Evolutionary conservation across 345 rosid genomes (phyloP).

Genomic region (Hibiscus syriacus): DNA sequence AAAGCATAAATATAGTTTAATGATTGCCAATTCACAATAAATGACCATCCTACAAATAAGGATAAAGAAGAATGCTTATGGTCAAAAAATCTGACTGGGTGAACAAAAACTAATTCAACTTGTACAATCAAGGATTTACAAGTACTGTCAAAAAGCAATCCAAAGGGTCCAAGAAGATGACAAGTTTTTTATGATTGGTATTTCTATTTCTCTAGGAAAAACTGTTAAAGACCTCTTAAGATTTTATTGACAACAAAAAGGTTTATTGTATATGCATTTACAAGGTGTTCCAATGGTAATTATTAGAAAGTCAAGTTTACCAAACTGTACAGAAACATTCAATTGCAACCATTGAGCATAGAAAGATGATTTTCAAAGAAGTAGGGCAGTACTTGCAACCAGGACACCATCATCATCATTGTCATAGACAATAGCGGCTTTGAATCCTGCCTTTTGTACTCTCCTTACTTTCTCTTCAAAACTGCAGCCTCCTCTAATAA

Average conservation of each 20-base stretch:
- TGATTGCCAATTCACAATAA: not conserved
- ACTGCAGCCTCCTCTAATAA: constrained; percentile 79
- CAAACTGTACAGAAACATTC: not conserved
- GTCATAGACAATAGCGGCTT: constrained; percentile 69
- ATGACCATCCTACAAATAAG: not conserved
- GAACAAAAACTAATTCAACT: not conserved
- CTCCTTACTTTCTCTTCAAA: constrained; percentile 86
- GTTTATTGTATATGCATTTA: not conserved
- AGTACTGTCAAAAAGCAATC: not conserved
- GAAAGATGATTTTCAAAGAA: constrained; percentile 1
- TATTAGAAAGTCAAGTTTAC: not conserved
- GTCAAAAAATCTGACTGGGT: not conserved
- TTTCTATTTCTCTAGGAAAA: not conserved
- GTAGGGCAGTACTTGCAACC: constrained; percentile 61
- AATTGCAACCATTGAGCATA: not conserved
- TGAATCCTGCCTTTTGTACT: constrained; percentile 77
- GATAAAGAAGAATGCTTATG: not conserved
- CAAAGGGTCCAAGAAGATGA: not conserved
- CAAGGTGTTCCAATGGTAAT: not conserved
- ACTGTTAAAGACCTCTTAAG: not conserved
- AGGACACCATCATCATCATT: constrained; percentile 51
- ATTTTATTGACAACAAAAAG: not conserved
- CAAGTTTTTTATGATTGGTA: not conserved
- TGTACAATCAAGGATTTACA: not conserved
- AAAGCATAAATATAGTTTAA: not conserved